Evolutionary conservation across 1,284 basidiomycete genomes (phyloP).

Genomic region (Leccinum subfulvum): DNA sequence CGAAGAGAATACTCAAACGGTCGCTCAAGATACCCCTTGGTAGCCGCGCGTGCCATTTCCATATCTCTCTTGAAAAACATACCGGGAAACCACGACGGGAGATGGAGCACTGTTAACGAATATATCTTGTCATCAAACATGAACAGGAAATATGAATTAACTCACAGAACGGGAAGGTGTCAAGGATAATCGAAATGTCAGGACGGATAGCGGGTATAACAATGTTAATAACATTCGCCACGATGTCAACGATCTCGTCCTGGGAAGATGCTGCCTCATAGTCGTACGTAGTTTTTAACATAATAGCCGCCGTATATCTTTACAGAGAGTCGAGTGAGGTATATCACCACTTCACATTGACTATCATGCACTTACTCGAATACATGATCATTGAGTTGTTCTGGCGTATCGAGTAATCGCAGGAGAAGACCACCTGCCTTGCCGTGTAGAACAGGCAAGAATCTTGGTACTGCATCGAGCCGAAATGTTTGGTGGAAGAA

Average conservation of each 20-base stretch:
- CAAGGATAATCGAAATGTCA: not conserved
- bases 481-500: conserved; percentile 4
- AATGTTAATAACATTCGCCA: conserved; percentile 1
- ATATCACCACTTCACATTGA: not conserved
- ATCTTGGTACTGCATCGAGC: not conserved
- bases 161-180: conserved; percentile 6
- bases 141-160: not conserved
- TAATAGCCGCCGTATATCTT: not conserved
- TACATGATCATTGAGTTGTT: conserved; percentile 11
- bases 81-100: conserved; percentile 26
- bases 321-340: not conserved
- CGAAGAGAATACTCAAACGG: conserved; percentile 8
- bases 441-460: conserved; percentile 10
- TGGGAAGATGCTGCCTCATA: conserved; percentile 16
- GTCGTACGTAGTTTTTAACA: conserved; percentile 16
- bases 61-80: conserved; percentile 24
- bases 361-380: conserved; percentile 8
- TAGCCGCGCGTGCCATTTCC: not conserved
- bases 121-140: not conserved
- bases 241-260: conserved; percentile 8
- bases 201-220: conserved; percentile 3
- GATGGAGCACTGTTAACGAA: conserved; percentile 1
- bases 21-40: not conserved
- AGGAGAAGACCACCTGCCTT: conserved; percentile 16
- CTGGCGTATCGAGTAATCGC: conserved; percentile 8